These are phyloP conservation scores for Ochetophila trinervis DNA, from an alignment of 306 rosid genomes.

Conservation along the genomic window DNA sequence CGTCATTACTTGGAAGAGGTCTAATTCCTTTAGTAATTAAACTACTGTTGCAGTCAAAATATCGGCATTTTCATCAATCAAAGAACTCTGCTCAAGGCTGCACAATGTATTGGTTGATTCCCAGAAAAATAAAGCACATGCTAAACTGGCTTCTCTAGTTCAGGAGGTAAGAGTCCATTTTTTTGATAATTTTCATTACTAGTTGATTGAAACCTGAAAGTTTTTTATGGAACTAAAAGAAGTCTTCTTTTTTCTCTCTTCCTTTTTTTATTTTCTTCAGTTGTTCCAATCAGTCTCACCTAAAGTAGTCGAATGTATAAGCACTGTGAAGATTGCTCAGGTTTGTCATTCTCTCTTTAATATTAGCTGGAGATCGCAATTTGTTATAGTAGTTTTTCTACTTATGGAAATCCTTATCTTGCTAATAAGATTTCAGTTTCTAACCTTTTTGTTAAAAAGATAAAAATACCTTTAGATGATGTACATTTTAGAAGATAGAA, in stretches of 20 bases:
- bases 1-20: not conserved
- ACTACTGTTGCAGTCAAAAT: conserved; percentile 67
- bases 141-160: conserved; percentile 43
- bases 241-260: not conserved
- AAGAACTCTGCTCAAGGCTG: conserved; percentile 75
- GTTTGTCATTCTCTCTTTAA: conserved; percentile 37
- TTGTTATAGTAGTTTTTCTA: conserved; percentile 5
- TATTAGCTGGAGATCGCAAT: conserved; percentile 6
- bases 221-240: not conserved
- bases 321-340: conserved; percentile 86
- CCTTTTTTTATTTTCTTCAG: conserved; percentile 38
- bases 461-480: not conserved
- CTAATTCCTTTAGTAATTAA: conserved; percentile 15
- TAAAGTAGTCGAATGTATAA: conserved; percentile 60
- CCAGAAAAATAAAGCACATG: conserved; percentile 32
- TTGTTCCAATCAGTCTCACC: conserved; percentile 58
- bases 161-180: conserved; percentile 55
- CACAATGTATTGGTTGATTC: conserved; percentile 41
- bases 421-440: too few relatives aligned
- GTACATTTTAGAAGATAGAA: too few relatives aligned
- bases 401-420: not conserved
- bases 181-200: conserved; percentile 16
- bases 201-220: conserved; percentile 4
- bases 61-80: conserved; percentile 54
- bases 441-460: not conserved